Base-by-base conservation (phyloP, 2,329 filamentous ascomycete species). In the Macroventuria anomochaeta region DNA sequence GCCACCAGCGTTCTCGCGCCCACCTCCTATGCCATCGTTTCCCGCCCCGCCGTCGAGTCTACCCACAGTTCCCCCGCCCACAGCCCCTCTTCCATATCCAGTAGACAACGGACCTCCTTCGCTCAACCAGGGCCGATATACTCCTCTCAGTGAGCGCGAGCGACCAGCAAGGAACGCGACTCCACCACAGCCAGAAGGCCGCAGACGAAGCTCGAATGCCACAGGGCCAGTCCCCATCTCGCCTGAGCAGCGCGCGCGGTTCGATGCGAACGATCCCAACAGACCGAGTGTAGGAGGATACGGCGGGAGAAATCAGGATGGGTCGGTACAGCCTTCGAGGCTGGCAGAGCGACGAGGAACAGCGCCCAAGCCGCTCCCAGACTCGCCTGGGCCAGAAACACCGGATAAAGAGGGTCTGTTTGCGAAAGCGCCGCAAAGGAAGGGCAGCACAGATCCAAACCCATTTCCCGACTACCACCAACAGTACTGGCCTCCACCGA, bases 281-380 rank as follows among this genome's bases (percentile, higher is more conserved):
- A 65, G 79, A 46, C 79, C 79, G 7, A 79, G 78, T 5, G 62
- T 77, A 15, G 73, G 75, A 28, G 78, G 79, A 20, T 81, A 81
- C 62, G 77, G 72, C 17, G 68, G 61, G 11, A 55, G 71, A 58
- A 58, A 69, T 46, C 44, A 67, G 37, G 67, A 73, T 46, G 70
- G 69, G 2, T 60, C 70, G 12, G 57, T 73, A 42, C 71, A 82
- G 71, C 80, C 82, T 11, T 85, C 85, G 36, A 83, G 85, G 41
- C 80, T 96, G 54, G 91, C 91, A 15, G 91, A 96, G 77, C 83
- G 93, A 62, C 85, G 93, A 67, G 90, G 90, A 20, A 88, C 88
- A n/a, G 87, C 83, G 7, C 90, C 91, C 20, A 93, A 91, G 70
- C 89, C 91, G 40, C 80, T 96, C 42, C 89, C 91, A 52, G 91